Evolutionary conservation across 805 yeast species (phyloP).

Genomic region (Wickerhamiella galacta): DNA sequence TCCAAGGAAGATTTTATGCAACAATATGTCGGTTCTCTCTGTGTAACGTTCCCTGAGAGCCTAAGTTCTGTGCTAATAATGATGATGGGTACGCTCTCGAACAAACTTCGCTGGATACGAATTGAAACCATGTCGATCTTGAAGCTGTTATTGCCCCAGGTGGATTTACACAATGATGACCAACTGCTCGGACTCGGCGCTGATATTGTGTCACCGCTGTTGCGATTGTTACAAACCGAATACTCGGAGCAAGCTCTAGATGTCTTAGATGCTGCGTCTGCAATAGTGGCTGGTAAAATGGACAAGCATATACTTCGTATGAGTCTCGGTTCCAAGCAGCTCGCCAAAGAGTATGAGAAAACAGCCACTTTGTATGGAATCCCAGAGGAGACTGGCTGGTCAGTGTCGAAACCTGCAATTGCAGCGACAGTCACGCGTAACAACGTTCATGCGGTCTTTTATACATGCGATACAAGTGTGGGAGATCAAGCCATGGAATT

Average conservation of each 20-base stretch:
- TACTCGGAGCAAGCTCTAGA: slow-evolving; percentile 78
- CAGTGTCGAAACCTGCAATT: slow-evolving; percentile 87
- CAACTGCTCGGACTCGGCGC: slow-evolving; percentile 78
- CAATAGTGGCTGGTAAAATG: slow-evolving; percentile 76
- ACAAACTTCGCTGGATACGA: slow-evolving; percentile 64
- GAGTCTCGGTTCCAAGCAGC: slow-evolving; percentile 69
- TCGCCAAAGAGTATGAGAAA: slow-evolving; percentile 66
- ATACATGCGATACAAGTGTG: slow-evolving; percentile 45
- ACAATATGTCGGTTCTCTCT: slow-evolving; percentile 61
- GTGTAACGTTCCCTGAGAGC: slow-evolving; percentile 49
- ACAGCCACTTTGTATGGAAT: slow-evolving; percentile 86
- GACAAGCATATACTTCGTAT: slow-evolving; percentile 85
- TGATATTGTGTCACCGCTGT: slow-evolving; percentile 77
- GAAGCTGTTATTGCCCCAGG: slow-evolving; percentile 55
- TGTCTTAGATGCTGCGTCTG: slow-evolving; percentile 70
- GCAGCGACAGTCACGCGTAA: slow-evolving; percentile 78
- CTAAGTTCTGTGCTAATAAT: slow-evolving; percentile 63
- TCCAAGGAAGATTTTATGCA: slow-evolving; percentile 78
- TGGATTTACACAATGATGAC: slow-evolving; percentile 60
- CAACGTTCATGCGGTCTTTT: slow-evolving; percentile 88
- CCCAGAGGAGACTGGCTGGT: slow-evolving; percentile 94
- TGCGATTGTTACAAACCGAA: slow-evolving; percentile 65
- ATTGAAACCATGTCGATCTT: slow-evolving; percentile 62
- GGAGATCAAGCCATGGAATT: slow-evolving; percentile 21
- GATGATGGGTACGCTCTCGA: slow-evolving; percentile 62